Base-by-base conservation (phyloP, 2,329 filamentous ascomycete genomes). In the Fusarium siculi region DNA sequence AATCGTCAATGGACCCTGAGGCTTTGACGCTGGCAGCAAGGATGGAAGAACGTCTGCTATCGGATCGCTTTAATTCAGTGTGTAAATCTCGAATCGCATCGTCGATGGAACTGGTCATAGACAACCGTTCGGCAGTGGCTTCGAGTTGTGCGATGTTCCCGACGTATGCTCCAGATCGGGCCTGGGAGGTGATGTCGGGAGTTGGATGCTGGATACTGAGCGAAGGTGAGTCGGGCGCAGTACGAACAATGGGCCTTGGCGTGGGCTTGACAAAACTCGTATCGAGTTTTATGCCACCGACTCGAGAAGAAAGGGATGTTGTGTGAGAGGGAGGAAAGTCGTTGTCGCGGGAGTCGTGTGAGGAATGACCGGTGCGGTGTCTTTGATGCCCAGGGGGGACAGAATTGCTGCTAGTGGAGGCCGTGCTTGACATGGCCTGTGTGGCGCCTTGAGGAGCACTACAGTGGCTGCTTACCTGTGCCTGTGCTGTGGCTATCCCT, bases 51-150 rank as follows among this genome's bases (percentile, higher is more conserved):
- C 88, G 87, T 69, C 89, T 87, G 78, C 90, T 93, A 78, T 93
- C 92, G 78, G 86, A 89, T 74, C 90, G 87, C 82, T 93, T 93
- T 78, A 93, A 85, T 81, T 93, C 91, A 68, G 90, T 85, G 81
- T 93, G 91, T 73, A 94, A 85, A 77, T 92, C 90, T 66, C 92
- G 89, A 76, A 95, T 95, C 75, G 93, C 92, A 84, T 93, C 90
- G 76, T 93, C 92, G 78, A 95, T 93, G 70, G 93, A 93, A 70
- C 91, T 93, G 63, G 90, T 91, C 84, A 89, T 88, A 75, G 92
- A 93, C 80, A 95, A 85, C 73, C 90, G 88, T 81, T 95, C 93
- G 54, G 93, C 93, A 16, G 90, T 92, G 73, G 92, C 91, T 81
- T 96, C 93, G 70, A 95, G 88, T 55, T 91, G 89, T 73, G 91